Base-by-base conservation (phyloP, 371 early-diverging fungal genomes). In the Rhizopus sp. region DNA sequence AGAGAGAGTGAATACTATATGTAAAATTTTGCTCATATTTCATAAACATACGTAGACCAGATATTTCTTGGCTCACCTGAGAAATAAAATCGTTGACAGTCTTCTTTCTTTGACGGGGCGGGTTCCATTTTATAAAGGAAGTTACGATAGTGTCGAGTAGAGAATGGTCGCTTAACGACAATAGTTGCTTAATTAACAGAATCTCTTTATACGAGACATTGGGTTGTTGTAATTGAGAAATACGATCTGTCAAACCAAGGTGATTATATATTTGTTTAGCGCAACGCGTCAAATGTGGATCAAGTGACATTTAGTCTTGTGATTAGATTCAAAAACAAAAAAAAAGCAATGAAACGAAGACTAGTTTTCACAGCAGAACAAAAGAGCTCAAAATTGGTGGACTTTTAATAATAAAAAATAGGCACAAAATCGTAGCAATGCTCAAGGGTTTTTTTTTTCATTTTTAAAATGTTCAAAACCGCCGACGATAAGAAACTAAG, bases 261-360 rank as follows among this genome's bases (percentile, higher is more conserved):
- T 76, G 70, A n/a, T 63, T 59, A 44, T 76, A 76, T 3, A 76
- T 49, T 48, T 70, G 70, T 34, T 76, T 76, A 8, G 63, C 64
- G 39, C 66, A 59, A 13, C 70, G 64, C 34, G 31, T 1, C 33
- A 62, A n/a, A 4, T 31, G 5, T 17, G 54, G 53, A 41, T 60
- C 41, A 2, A 60, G 9, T 8, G 42, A 49, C 31, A 33, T 50
- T 15, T 16, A 30, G 7, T 35, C 3, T 50, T 35, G 7, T 50
- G 17, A 29, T 46, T 5, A 9, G 8, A 7, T 4, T 35, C 5
- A 49, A 50, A 50, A 16, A 8, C 15, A n/a, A 33, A 5, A 49
- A 42, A 42, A n/a, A n/a, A n/a, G n/a, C n/a, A n/a, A n/a, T n/a
- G 16, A 15, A 10, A 23, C 23, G 23, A 23, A 2, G 23, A 23